Evolutionary conservation across 2,329 filamentous ascomycete genomes (phyloP).

Genomic region (Colletotrichum zoysiae): DNA sequence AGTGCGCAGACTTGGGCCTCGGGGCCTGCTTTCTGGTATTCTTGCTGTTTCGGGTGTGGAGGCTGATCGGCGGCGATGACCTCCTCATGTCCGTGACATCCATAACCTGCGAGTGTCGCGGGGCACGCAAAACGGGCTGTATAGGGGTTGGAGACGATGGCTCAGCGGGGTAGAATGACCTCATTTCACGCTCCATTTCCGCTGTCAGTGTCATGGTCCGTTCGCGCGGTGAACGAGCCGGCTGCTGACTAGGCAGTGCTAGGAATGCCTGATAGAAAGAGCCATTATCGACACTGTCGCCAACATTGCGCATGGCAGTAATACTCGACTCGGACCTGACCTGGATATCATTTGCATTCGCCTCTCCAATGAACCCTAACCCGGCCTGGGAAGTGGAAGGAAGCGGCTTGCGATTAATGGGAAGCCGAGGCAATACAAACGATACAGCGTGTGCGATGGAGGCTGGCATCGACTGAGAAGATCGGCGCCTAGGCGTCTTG

Average conservation of each 20-base stretch:
- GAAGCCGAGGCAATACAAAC: conserved; percentile 37
- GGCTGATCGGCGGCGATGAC: conserved; percentile 57
- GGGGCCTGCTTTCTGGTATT: conserved; percentile 50
- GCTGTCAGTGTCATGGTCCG: conserved; percentile 51
- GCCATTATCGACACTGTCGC: conserved; percentile 46
- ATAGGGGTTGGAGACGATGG: background rate
- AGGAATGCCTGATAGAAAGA: conserved; percentile 47
- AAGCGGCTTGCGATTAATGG: conserved; percentile 39
- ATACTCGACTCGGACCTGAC: conserved; percentile 43
- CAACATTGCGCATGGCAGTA: conserved; percentile 43
- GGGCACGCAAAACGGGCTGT: background rate
- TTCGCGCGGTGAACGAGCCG: conserved; percentile 28
- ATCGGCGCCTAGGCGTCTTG: conserved; percentile 32
- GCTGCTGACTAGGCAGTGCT: conserved; percentile 15
- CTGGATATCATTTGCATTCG: conserved; percentile 39
- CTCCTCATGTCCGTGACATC: conserved; percentile 48
- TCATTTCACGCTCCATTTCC: conserved; percentile 46
- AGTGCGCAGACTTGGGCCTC: conserved; percentile 53
- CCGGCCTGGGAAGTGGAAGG: conserved; percentile 1
- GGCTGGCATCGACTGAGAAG: conserved; percentile 37
- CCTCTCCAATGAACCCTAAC: conserved; percentile 6
- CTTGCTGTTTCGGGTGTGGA: conserved; percentile 55
- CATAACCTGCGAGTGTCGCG: conserved; percentile 45
- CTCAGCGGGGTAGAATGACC: conserved; percentile 33
- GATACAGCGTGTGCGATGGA: conserved; percentile 41